Conservation (phyloP, 148 eudicot species). For the Fagopyrum esculentum region DNA sequence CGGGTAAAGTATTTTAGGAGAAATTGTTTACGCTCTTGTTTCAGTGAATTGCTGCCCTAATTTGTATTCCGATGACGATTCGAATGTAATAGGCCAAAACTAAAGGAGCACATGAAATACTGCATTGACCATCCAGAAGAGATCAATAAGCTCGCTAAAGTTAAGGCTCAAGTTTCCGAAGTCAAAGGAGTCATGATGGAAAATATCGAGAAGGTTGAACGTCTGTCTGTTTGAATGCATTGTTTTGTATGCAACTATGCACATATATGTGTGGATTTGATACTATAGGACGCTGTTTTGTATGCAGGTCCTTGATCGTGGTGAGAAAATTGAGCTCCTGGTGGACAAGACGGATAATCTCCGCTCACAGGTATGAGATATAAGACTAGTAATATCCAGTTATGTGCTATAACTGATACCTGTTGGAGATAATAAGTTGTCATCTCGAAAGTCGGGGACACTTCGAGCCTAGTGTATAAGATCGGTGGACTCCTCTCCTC, state of each 20-base stretch:
- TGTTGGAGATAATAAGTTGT: no score
- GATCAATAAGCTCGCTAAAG: constrained; percentile 17
- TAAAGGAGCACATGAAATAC: constrained; percentile 18
- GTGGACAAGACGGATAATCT: constrained; percentile 30
- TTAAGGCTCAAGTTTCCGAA: constrained; percentile 20
- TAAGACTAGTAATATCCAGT: neutral
- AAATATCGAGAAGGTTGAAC: constrained; percentile 16
- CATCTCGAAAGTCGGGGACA: no score
- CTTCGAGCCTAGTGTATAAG: no score
- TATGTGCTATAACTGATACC: neutral
- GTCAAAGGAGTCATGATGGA: constrained; percentile 22
- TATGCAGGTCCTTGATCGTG: constrained; percentile 29
- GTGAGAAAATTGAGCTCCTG: constrained; percentile 28
- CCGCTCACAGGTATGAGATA: constrained; percentile 20
- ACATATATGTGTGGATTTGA: neutral
- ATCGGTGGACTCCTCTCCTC: no score
- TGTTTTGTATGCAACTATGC: neutral
- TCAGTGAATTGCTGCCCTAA: neutral
- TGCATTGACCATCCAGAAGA: constrained; percentile 21
- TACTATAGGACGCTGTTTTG: neutral
- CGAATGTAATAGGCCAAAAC: constrained; percentile 9
- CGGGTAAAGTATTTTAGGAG: constrained; percentile 1
- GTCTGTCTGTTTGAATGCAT: neutral
- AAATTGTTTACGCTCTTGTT: neutral
- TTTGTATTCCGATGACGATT: neutral